phyloP scores from a whole-genome alignment of 2,329 filamentous ascomycete genomes.

The Beauveria asiatica region DNA sequence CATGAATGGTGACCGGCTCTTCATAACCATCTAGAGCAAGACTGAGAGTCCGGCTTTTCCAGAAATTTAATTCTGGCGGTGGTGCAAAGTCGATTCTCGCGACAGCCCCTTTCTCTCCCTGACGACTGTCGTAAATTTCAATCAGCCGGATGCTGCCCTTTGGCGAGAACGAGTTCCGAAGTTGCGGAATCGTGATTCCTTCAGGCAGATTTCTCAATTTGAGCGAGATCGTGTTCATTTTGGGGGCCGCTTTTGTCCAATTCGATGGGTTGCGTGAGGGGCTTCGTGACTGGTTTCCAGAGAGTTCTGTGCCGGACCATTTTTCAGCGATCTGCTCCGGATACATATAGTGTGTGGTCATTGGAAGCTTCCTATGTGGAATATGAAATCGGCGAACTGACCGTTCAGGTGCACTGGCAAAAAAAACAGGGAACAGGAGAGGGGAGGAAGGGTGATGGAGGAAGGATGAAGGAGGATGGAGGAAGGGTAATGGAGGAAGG shows the following conservation, averaged over 20 bases:
- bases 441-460: not conserved
- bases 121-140: conserved; percentile 41
- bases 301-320: not conserved
- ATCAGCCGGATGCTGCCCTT: conserved; percentile 48
- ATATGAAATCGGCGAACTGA: not conserved
- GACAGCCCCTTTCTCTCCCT: conserved; percentile 22
- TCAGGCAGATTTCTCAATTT: conserved; percentile 26
- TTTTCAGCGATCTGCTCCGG: not conserved
- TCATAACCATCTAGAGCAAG: not conserved
- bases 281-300: not conserved
- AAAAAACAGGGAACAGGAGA: not conserved
- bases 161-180: conserved; percentile 43
- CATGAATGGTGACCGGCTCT: not conserved
- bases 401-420: not conserved
- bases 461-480: no score
- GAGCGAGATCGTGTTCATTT: conserved; percentile 14
- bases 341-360: not conserved
- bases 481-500: not conserved
- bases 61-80: conserved; percentile 43
- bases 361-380: not conserved
- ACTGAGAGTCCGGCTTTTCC: conserved; percentile 21
- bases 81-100: conserved; percentile 47
- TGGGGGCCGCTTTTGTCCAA: not conserved
- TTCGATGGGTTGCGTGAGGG: not conserved
- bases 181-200: conserved; percentile 29